Base-by-base conservation (phyloP, 371 early-diverging fungal genomes). In the Sporodiniella umbellata region DNA sequence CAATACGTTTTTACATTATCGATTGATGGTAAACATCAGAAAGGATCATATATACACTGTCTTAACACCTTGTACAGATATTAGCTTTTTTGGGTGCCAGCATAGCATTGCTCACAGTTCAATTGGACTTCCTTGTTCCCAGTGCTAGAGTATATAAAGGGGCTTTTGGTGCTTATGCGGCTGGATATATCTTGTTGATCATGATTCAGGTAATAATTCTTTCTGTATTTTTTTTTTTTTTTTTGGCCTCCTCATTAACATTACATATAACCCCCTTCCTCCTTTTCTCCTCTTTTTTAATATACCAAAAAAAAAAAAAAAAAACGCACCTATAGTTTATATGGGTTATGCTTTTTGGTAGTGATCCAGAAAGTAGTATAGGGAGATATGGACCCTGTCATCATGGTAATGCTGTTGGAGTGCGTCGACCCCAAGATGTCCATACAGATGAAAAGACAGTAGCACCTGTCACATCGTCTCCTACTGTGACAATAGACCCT, bases 291-390 rank as follows among this genome's bases (percentile, higher is more conserved):
- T 28, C 4, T n/a, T n/a, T n/a, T n/a, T n/a, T n/a, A n/a, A n/a
- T n/a, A n/a, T n/a, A n/a, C n/a, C n/a, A n/a, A n/a, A n/a, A n/a
- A n/a, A n/a, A n/a, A n/a, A n/a, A n/a, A n/a, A n/a, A n/a, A n/a
- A n/a, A n/a, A n/a, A n/a, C n/a, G n/a, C n/a, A n/a, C n/a, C 7
- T 33, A 15, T 49, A 70, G 68, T 69, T 75, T 39, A 39, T 67
- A 12, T 75, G 76, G 76, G 64, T 75, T 11, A 63, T 72, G 48
- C 49, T 72, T 12, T 75, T 75, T 37, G 76, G 76, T 11, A 70
- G 70, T 19, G 70, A 75, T 44, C 59, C 68, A 2, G 59, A 75
- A n/a, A 66, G 65, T 42, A 60, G 60, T 35, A 24, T 68, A 24
- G 66, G 61, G 8, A 51, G 51, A 40, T 64, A 48, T 19, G 49